Percentiles rank a stretch among this genome's conserved stretches.
Conservation (phyloP, 1,139 yeast species). For the Hanseniaspora gamundiae region DNA sequence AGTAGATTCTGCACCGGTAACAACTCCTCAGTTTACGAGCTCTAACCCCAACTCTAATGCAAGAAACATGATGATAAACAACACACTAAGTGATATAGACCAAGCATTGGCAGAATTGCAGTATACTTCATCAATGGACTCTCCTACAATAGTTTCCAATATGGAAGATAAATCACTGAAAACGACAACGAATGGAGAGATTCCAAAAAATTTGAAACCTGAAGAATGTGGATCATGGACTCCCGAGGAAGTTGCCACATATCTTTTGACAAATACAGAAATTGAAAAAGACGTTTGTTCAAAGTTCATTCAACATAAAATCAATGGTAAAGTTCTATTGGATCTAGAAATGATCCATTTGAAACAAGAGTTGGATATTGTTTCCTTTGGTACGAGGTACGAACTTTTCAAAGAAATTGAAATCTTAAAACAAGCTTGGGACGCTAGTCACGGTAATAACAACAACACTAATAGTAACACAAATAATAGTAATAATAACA, state of each 20-base stretch:
- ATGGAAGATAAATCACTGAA: conserved; percentile 1
- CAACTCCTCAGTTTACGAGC: too few species aligned
- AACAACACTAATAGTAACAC: not conserved
- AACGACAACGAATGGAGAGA: not conserved
- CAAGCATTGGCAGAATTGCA: conserved; percentile 67
- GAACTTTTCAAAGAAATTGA: conserved; percentile 86
- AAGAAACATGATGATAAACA: conserved; percentile 33
- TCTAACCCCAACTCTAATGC: conserved; percentile 3
- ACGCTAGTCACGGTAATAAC: too few species aligned
- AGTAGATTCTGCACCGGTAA: not conserved
- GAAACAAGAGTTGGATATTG: conserved; percentile 73
- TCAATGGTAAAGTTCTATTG: conserved; percentile 72
- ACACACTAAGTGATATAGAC: conserved; percentile 72
- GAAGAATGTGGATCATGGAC: conserved; percentile 56
- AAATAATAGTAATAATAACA: conserved; percentile 2
- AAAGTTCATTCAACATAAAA: conserved; percentile 76
- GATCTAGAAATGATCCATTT: conserved; percentile 78
- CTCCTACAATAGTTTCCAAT: conserved; percentile 1
- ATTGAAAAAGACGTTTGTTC: conserved; percentile 43
- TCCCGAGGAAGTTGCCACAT: conserved; percentile 72
- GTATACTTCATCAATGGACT: conserved; percentile 2
- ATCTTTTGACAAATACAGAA: conserved; percentile 70
- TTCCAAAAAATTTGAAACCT: conserved; percentile 29
- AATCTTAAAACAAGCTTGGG: conserved; percentile 32
- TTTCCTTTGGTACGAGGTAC: conserved; percentile 89